Conservation (phyloP, 495 filamentous ascomycete species). For the Podospora pseudopauciseta region DNA sequence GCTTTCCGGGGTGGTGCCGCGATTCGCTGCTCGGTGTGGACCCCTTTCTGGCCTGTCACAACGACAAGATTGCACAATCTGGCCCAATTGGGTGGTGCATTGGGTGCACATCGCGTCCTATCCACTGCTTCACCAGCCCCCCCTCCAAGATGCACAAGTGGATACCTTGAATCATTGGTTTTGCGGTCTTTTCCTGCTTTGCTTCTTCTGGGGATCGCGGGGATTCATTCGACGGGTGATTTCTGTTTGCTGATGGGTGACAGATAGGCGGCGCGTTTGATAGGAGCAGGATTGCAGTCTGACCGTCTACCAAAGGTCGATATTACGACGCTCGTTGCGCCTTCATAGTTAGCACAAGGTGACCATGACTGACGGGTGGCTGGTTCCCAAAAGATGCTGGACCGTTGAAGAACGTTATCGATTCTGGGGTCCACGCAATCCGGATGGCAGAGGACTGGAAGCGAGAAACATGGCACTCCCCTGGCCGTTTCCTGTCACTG, state of each 20-base stretch:
- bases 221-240: not conserved
- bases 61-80: constrained; percentile 26
- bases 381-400: not conserved
- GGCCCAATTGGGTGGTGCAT: constrained; percentile 29
- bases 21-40: constrained; percentile 30
- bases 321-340: not conserved
- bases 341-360: too few relatives aligned
- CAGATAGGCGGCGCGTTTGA: not conserved
- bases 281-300: not conserved
- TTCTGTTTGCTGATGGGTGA: not conserved
- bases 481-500: not conserved
- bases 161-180: not conserved
- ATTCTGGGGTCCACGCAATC: not conserved
- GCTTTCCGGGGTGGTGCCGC: constrained; percentile 22
- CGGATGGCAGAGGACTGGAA: not conserved
- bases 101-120: constrained; percentile 11
- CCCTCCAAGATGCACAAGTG: constrained; percentile 1
- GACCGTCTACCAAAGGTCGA: not conserved
- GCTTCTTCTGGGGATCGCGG: not conserved
- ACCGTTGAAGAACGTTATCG: not conserved
- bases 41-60: constrained; percentile 27
- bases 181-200: not conserved
- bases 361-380: not conserved
- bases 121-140: constrained; percentile 1
- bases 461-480: not conserved